Base-by-base conservation (phyloP, 805 yeast species). In the Spencermartinsiella europaea region DNA sequence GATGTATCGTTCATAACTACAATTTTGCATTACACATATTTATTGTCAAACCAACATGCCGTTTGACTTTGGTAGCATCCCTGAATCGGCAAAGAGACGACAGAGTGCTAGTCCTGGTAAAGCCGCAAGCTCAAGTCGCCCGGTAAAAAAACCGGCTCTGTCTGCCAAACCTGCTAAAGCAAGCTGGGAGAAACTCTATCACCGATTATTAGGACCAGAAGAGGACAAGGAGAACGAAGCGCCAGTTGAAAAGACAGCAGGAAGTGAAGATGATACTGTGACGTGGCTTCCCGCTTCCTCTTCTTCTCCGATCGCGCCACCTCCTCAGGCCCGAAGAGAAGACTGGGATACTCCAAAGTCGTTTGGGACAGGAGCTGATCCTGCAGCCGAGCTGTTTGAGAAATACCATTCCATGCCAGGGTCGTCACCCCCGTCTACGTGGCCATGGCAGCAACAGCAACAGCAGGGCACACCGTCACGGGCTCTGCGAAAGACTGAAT, bases 321-420 rank as follows among this genome's bases (percentile, higher is more conserved):
- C 31, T 4, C 12, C 44, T 2, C 40, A 38, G 7, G 28, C 34
- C 8, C 28, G 36, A 5, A 20, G 31, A 36, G 14, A 25, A 5
- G 17, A 19, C 10, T 15, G 21, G 20, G 21, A 20, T 7, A 7
- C 25, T 5, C 34, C 10, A 17, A 8, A 14, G 19, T n/a, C 17
- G 33, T 15, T 10, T 25, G 21, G 42, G 14, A 21, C 16, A 21
- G 43, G 17, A 7, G 42, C 19, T 16, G 60, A 56, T 34, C 60
- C 60, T 2, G 58, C 51, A 1, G 45, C 44, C 3, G 59, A 53
- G 34, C 47, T 56, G 37, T 31, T 56, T 36, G 57, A 47, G 17
- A 55, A 52, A 27, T 56, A 34, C 44, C 46, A 43, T 2, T 16
- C 40, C 19, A 19, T 16, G 7, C 40, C 42, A 2, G 44, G 44